A percentile compares a stretch with the other conserved stretches of the same genome.
Conservation (phyloP, 2,329 filamentous ascomycete genomes). For the Phyllosticta paracitricarpa region DNA sequence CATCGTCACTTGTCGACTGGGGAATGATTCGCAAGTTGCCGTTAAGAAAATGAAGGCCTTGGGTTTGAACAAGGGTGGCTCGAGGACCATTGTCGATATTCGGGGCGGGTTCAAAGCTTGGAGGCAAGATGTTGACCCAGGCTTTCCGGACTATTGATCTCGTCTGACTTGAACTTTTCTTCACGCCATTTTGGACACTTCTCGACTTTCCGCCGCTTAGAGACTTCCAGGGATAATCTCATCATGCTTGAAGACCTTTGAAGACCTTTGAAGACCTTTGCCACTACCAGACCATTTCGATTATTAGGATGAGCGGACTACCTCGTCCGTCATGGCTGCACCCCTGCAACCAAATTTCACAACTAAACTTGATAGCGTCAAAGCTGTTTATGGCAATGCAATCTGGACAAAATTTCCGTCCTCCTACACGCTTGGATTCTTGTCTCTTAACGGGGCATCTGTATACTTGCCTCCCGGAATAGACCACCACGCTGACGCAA, state of each 20-base stretch:
- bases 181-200: too few species aligned
- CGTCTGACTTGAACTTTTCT: background rate
- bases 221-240: too few species aligned
- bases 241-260: too few species aligned
- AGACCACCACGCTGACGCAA: background rate
- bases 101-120: conserved; percentile 62
- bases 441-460: background rate
- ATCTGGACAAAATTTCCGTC: too few species aligned
- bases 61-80: conserved; percentile 36
- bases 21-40: conserved; percentile 69
- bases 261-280: too few species aligned
- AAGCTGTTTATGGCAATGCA: too few species aligned
- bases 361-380: too few species aligned
- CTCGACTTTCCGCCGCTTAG: too few species aligned
- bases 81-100: conserved; percentile 59
- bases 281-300: too few species aligned
- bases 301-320: too few species aligned
- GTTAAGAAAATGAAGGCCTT: conserved; percentile 55
- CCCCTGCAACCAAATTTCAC: too few species aligned
- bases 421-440: background rate
- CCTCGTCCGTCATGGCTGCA: too few species aligned
- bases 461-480: background rate
- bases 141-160: conserved; percentile 47
- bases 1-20: conserved; percentile 63
- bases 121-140: conserved; percentile 55